phyloP scores from a whole-genome alignment of 495 filamentous ascomycete genomes.

The Aspergillus leporis region DNA sequence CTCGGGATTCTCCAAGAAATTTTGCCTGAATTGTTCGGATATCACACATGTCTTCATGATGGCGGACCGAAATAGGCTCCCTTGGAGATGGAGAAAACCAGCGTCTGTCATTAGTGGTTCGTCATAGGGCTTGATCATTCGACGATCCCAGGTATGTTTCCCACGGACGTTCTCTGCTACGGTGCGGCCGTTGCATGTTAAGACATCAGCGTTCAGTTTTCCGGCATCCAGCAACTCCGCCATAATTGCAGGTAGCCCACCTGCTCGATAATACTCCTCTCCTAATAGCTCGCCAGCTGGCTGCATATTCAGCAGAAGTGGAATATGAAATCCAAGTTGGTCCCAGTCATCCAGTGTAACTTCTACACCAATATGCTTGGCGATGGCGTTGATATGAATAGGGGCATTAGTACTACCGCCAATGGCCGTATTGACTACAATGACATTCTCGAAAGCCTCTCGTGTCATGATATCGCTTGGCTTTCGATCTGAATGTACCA shows the following conservation, averaged over 20 bases:
- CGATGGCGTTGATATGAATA: conserved; percentile 57
- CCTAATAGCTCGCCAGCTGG: conserved; percentile 53
- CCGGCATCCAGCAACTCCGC: conserved; percentile 51
- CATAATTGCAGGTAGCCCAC: conserved; percentile 55
- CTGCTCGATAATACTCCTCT: conserved; percentile 55
- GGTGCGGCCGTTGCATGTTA: conserved; percentile 48
- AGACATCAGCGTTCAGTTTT: conserved; percentile 37
- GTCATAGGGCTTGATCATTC: conserved; percentile 44
- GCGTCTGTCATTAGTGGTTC: conserved; percentile 50
- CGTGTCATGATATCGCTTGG: conserved; percentile 58
- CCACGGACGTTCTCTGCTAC: conserved; percentile 43
- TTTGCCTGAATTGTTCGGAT: conserved; percentile 45
- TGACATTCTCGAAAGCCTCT: conserved; percentile 56
- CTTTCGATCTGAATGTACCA: conserved; percentile 54
- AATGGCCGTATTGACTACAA: conserved; percentile 53
- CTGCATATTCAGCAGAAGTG: conserved; percentile 55
- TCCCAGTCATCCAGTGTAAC: conserved; percentile 57
- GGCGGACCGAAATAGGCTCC: conserved; percentile 53
- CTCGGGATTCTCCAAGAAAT: conserved; percentile 49
- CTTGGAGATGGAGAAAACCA: conserved; percentile 52
- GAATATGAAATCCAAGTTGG: conserved; percentile 46
- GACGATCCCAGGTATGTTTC: conserved; percentile 45
- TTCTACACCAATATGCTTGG: conserved; percentile 53
- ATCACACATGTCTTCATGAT: conserved; percentile 62
- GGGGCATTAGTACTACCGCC: conserved; percentile 59